phyloP scores from a whole-genome alignment of 345 rosid genomes.

The Salix udensis region DNA sequence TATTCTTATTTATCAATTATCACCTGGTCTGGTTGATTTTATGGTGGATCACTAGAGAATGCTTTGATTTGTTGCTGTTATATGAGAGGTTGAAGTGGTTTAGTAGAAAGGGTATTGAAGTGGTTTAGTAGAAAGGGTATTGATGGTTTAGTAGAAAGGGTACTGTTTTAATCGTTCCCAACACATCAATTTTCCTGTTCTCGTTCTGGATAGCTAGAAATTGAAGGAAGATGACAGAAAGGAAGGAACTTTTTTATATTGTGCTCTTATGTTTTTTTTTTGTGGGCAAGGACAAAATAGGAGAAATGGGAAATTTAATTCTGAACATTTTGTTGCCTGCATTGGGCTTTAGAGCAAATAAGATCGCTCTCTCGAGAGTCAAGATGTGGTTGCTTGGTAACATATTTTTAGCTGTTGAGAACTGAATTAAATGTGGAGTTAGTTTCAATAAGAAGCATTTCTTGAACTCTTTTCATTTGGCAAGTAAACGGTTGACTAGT shows the following conservation, averaged over 20 bases:
- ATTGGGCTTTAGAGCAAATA: not conserved
- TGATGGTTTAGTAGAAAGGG: too few species aligned
- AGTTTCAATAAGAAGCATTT: not conserved
- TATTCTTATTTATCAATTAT: too few species aligned
- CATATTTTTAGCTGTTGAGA: not conserved
- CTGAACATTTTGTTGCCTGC: not conserved
- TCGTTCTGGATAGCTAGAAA: not conserved
- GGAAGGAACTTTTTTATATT: not conserved
- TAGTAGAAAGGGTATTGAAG: not conserved
- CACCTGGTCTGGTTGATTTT: too few species aligned
- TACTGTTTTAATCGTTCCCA: not conserved
- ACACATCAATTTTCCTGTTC: not conserved
- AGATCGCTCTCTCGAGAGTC: not conserved
- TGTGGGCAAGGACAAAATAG: not conserved
- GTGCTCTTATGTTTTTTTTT: not conserved
- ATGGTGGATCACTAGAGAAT: too few species aligned
- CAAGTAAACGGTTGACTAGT: not conserved
- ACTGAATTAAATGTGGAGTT: not conserved
- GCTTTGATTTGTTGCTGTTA: not conserved
- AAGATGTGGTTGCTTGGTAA: not conserved
- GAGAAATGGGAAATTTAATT: not conserved
- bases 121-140: not conserved
- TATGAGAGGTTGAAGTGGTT: not conserved
- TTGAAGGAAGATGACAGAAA: not conserved
- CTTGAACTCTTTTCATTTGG: not conserved